Conservation (phyloP, 2,329 filamentous ascomycete species). For the Sarocladium kiliense region DNA sequence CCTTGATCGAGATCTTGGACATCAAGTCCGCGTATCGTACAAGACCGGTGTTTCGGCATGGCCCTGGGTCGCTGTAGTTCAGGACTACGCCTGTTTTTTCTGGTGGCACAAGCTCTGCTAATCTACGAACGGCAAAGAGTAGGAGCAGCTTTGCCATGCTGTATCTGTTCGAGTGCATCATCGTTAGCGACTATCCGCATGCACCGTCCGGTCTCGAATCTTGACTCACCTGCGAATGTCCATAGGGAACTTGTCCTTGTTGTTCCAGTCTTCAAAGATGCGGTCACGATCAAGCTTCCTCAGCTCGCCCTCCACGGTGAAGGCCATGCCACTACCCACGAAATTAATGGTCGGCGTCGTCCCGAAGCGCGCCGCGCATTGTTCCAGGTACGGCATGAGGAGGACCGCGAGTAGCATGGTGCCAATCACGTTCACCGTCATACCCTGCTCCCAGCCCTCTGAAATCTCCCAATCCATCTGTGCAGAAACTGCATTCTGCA, state of each 20-base stretch:
- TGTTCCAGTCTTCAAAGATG: not conserved
- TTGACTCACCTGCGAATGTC: not conserved
- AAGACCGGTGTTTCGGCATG: not conserved
- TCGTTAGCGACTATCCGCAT: not conserved
- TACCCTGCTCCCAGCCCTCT: slow-evolving; percentile 33
- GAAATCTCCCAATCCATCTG: not conserved
- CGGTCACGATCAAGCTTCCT: not conserved
- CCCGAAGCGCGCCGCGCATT: not conserved
- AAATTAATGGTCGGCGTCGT: not conserved
- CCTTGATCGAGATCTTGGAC: not conserved
- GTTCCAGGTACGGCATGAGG: slow-evolving; percentile 19
- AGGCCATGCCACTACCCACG: not conserved
- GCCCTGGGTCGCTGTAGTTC: not conserved
- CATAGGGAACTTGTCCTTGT: not conserved
- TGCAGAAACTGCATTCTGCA: slow-evolving; percentile 9
- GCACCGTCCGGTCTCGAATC: too few species aligned
- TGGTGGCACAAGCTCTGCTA: not conserved
- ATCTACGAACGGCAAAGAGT: not conserved
- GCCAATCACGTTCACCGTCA: slow-evolving; percentile 48
- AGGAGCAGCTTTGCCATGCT: not conserved
- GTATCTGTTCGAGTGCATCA: not conserved
- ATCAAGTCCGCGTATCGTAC: not conserved
- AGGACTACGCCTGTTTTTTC: not conserved
- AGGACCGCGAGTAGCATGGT: slow-evolving; percentile 43
- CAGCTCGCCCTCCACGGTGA: not conserved